Percentiles rank a stretch among this genome's conserved stretches.
Evolutionary conservation across 2,329 filamentous ascomycete species (phyloP).

Genomic region (Dothistroma septosporum): DNA sequence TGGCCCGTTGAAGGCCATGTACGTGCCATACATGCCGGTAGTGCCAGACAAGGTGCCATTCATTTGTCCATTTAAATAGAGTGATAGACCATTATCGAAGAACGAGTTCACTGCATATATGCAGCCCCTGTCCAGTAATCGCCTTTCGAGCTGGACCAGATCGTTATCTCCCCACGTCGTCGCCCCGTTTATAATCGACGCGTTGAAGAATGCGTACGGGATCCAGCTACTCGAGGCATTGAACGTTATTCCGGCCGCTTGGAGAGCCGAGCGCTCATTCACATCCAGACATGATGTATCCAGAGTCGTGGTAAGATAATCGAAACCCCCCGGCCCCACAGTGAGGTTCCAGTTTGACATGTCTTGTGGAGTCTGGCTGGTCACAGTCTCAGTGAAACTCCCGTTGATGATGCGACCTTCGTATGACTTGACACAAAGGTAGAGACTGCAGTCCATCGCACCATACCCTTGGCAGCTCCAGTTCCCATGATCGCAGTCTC

Average conservation of each 20-base stretch:
- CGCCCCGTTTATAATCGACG: background rate
- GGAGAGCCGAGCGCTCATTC: background rate
- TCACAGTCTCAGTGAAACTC: slow-evolving; percentile 1
- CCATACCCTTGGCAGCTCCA: slow-evolving; percentile 13
- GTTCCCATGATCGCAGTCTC: slow-evolving; percentile 2
- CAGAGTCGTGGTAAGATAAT: background rate
- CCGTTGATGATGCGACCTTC: slow-evolving; percentile 3
- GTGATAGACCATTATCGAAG: background rate
- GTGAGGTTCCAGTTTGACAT: background rate
- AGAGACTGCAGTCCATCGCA: slow-evolving; percentile 5
- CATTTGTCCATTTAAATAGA: background rate
- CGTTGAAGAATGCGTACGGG: slow-evolving; percentile 3
- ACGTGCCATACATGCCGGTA: background rate
- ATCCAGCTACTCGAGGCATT: slow-evolving; percentile 4
- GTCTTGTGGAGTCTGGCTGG: background rate
- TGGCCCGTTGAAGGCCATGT: slow-evolving; percentile 3
- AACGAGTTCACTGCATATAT: background rate
- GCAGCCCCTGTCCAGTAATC: background rate
- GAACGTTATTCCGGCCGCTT: background rate
- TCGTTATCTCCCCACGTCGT: background rate
- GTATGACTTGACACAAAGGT: slow-evolving; percentile 9
- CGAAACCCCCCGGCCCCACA: no score
- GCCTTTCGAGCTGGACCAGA: background rate
- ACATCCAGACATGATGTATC: background rate
- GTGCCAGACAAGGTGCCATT: background rate